phyloP scores from a whole-genome alignment of 2,329 filamentous ascomycete genomes.

The Aspergillus viridinutans region DNA sequence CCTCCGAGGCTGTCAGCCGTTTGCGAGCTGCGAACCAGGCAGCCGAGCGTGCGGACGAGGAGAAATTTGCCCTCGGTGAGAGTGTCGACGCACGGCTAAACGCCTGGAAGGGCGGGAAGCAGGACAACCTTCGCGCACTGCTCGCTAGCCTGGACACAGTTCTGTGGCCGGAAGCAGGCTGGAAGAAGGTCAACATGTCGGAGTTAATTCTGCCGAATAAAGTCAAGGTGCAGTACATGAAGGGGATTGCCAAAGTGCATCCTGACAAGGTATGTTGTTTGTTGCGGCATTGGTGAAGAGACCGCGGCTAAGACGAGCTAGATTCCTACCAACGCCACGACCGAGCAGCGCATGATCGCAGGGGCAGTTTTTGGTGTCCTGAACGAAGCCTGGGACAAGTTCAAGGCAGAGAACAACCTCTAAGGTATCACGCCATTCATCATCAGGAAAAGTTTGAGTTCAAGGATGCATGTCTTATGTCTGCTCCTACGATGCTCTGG shows the following conservation, averaged over 20 bases:
- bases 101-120: slow-evolving; percentile 84
- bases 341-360: slow-evolving; percentile 64
- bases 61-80: slow-evolving; percentile 86
- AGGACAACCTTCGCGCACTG: slow-evolving; percentile 85
- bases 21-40: slow-evolving; percentile 80
- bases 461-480: not conserved
- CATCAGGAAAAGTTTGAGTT: not conserved
- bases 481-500: not conserved
- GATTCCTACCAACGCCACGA: slow-evolving; percentile 61
- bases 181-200: slow-evolving; percentile 95
- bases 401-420: slow-evolving; percentile 59
- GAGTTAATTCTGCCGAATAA: slow-evolving; percentile 89
- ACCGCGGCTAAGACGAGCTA: slow-evolving; percentile 23
- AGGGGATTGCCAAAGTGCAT: slow-evolving; percentile 97
- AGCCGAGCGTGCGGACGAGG: slow-evolving; percentile 81
- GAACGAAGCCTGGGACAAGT: slow-evolving; percentile 67
- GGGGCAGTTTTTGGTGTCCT: slow-evolving; percentile 61
- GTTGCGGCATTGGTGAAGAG: not conserved
- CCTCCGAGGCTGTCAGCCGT: slow-evolving; percentile 73
- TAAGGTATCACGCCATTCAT: slow-evolving; percentile 21
- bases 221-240: slow-evolving; percentile 98
- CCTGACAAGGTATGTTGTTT: slow-evolving; percentile 80
- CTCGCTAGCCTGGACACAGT: slow-evolving; percentile 83
- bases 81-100: slow-evolving; percentile 74
- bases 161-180: slow-evolving; percentile 85